These are phyloP conservation scores for Rhizopogon roseolus DNA, from an alignment of 768 basidiomycete genomes.

Conservation along the genomic window DNA sequence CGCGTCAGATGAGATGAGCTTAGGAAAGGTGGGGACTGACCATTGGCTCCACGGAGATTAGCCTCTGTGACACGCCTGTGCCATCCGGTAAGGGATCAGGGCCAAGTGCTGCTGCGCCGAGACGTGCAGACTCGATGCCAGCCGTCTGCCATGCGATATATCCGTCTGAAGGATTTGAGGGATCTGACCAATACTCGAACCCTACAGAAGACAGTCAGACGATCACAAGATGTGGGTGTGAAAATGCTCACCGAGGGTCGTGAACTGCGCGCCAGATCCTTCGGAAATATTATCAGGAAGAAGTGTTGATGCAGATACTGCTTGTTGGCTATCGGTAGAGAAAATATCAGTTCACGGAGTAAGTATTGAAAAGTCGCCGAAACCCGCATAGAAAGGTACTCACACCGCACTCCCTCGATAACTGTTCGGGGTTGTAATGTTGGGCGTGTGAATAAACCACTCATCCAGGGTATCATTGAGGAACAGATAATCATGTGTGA, in stretches of 20 bases:
- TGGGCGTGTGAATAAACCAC: conserved; percentile 31
- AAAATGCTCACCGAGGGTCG: conserved; percentile 38
- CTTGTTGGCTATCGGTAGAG: conserved; percentile 34
- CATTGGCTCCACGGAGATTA: conserved; percentile 52
- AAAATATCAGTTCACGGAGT: background rate
- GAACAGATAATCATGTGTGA: conserved; percentile 40
- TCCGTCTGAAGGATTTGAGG: conserved; percentile 45
- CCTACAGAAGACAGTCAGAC: conserved; percentile 30
- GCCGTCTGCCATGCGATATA: conserved; percentile 76
- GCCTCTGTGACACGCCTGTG: conserved; percentile 52
- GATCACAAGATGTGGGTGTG: background rate
- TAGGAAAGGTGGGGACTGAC: conserved; percentile 1
- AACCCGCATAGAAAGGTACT: conserved; percentile 4
- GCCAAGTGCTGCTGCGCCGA: conserved; percentile 54
- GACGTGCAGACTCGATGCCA: conserved; percentile 39
- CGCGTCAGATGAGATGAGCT: background rate
- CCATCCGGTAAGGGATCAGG: conserved; percentile 36
- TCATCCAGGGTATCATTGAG: conserved; percentile 28
- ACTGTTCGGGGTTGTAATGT: conserved; percentile 28
- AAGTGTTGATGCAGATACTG: conserved; percentile 41
- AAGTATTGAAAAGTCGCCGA: background rate
- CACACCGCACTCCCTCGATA: conserved; percentile 50
- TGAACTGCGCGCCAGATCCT: conserved; percentile 48
- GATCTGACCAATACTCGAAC: conserved; percentile 74
- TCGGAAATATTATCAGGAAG: conserved; percentile 44